Conservation (phyloP, 257 asterid genomes). For the Lycium ferocissimum region DNA sequence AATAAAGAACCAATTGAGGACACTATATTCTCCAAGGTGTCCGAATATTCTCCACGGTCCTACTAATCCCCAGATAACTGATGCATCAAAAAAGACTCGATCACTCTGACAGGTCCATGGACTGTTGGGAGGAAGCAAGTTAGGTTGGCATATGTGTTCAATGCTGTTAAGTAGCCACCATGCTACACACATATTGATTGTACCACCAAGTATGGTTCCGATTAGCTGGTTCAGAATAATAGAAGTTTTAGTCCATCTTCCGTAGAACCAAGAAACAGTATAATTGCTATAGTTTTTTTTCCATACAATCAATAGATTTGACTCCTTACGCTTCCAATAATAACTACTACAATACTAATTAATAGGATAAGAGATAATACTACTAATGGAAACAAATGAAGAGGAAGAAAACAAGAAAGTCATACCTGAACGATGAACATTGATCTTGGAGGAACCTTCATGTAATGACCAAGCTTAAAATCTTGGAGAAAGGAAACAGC, state of each 20-base stretch:
- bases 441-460: conserved; percentile 82
- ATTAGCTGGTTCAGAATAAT: conserved; percentile 41
- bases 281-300: background rate
- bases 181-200: conserved; percentile 62
- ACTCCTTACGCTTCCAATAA: background rate
- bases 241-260: background rate
- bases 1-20: conserved; percentile 72
- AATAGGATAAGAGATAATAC: background rate
- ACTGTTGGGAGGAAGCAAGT: conserved; percentile 61
- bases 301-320: background rate
- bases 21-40: conserved; percentile 50
- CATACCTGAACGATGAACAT: conserved; percentile 86
- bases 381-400: background rate
- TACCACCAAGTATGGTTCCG: conserved; percentile 71
- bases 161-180: conserved; percentile 55
- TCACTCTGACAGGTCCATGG: conserved; percentile 78
- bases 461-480: conserved; percentile 86
- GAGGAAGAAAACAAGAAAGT: background rate
- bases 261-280: background rate
- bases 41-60: conserved; percentile 79
- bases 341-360: no score
- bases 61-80: conserved; percentile 80
- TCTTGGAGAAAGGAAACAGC: conserved; percentile 76
- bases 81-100: conserved; percentile 68
- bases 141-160: conserved; percentile 57